These are phyloP conservation scores for Laburnicola sp. DNA, from an alignment of 2,329 filamentous ascomycete genomes.

Conservation along the genomic window DNA sequence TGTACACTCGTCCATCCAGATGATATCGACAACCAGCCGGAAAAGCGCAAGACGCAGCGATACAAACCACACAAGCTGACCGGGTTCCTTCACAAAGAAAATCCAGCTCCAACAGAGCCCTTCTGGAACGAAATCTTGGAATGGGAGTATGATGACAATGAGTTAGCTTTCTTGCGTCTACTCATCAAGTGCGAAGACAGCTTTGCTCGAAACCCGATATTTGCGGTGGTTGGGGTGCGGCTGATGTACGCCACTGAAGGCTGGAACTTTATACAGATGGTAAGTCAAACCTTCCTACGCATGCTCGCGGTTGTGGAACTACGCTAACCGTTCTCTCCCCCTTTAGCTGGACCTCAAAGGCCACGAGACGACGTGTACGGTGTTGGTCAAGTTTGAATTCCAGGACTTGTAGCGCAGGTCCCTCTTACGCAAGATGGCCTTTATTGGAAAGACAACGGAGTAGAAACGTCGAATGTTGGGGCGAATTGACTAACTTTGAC, in stretches of 20 bases:
- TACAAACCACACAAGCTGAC: conserved; percentile 65
- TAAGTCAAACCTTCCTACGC: background rate
- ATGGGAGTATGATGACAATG: conserved; percentile 70
- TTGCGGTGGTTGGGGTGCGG: conserved; percentile 64
- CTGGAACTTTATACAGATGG: conserved; percentile 67
- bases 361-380: conserved; percentile 63
- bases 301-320: too few relatives aligned
- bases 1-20: conserved; percentile 65
- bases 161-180: conserved; percentile 65
- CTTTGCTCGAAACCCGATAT: conserved; percentile 64
- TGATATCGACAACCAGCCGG: conserved; percentile 51
- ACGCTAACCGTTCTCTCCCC: too few relatives aligned
- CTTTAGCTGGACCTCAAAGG: conserved; percentile 62
- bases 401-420: conserved; percentile 22
- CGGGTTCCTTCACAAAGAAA: conserved; percentile 60
- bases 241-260: conserved; percentile 59
- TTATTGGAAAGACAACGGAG: conserved; percentile 3
- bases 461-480: too few relatives aligned
- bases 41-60: conserved; percentile 64
- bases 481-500: too few relatives aligned
- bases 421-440: background rate
- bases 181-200: conserved; percentile 69
- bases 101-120: conserved; percentile 62
- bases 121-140: conserved; percentile 68
- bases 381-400: conserved; percentile 65